Conservation (phyloP, 2,329 filamentous ascomycete species). For the Corinectria fuckeliana region DNA sequence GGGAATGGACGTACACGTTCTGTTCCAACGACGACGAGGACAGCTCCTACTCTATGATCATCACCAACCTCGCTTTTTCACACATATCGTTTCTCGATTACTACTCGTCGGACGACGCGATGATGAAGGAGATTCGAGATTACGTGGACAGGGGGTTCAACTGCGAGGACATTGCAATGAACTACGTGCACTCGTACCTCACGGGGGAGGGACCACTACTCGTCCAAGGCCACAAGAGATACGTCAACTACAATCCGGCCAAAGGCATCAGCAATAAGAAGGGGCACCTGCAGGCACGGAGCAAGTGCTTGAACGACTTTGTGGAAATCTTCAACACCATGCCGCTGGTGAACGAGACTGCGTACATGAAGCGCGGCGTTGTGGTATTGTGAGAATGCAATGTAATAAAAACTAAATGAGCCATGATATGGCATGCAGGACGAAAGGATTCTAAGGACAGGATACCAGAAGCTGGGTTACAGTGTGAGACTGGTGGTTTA, state of each 20-base stretch:
- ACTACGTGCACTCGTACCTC: slow-evolving; percentile 42
- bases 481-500: no score
- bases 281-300: slow-evolving; percentile 38
- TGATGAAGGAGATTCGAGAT: slow-evolving; percentile 38
- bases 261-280: slow-evolving; percentile 39
- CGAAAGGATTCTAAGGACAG: no score
- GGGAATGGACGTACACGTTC: slow-evolving; percentile 39
- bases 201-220: slow-evolving; percentile 42
- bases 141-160: slow-evolving; percentile 45
- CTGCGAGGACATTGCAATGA: slow-evolving; percentile 49
- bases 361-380: slow-evolving; percentile 36
- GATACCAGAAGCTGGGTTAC: no score
- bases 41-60: slow-evolving; percentile 43
- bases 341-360: slow-evolving; percentile 40
- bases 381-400: slow-evolving; percentile 29
- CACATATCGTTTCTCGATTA: slow-evolving; percentile 46
- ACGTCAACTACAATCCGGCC: slow-evolving; percentile 36
- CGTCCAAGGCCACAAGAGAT: slow-evolving; percentile 37
- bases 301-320: slow-evolving; percentile 42
- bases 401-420: no score
- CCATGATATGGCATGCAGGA: no score
- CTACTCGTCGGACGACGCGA: slow-evolving; percentile 41
- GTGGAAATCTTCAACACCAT: slow-evolving; percentile 39
- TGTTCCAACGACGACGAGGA: slow-evolving; percentile 33
- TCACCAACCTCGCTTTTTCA: slow-evolving; percentile 46